Conservation (phyloP, 352 stramenopile species). For the Globisporangium barbulae region DNA sequence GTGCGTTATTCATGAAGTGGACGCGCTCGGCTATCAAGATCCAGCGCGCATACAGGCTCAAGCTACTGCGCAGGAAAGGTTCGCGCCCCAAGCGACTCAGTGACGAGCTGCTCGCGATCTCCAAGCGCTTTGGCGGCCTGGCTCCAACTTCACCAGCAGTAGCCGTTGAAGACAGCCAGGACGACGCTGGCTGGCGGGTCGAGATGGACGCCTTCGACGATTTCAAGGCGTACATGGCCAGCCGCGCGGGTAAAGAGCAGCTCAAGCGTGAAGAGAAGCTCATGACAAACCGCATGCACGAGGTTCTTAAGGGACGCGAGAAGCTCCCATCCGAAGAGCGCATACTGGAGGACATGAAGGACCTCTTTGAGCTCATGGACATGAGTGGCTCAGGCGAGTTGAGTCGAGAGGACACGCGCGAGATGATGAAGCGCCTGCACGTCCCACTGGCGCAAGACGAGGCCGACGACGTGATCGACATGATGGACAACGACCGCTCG, state of each 20-base stretch:
- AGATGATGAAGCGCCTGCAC: conserved; percentile 52
- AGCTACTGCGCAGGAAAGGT: conserved; percentile 36
- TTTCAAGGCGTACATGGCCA: conserved; percentile 52
- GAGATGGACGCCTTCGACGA: conserved; percentile 59
- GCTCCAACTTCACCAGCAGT: background rate
- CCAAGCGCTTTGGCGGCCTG: conserved; percentile 36
- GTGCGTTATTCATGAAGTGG: conserved; percentile 43
- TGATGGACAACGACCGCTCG: conserved; percentile 80
- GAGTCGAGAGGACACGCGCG: conserved; percentile 36
- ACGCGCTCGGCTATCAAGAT: conserved; percentile 44
- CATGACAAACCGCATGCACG: conserved; percentile 30
- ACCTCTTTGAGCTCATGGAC: conserved; percentile 75
- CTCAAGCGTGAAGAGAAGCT: conserved; percentile 47
- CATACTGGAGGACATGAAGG: conserved; percentile 47
- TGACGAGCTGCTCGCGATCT: conserved; percentile 41
- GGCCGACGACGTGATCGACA: conserved; percentile 59
- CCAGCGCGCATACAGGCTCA: conserved; percentile 58
- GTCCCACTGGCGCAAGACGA: conserved; percentile 56
- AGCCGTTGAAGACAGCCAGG: background rate
- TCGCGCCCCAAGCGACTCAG: conserved; percentile 36
- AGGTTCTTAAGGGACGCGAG: conserved; percentile 40
- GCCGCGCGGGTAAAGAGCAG: conserved; percentile 45
- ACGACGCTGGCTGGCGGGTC: conserved; percentile 26
- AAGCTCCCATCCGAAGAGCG: conserved; percentile 35
- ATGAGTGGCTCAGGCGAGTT: conserved; percentile 46